Percentiles rank a stretch among this genome's conserved stretches.
These are phyloP conservation scores for Phialemoniopsis sp. DNA, from an alignment of 2,329 filamentous ascomycete species.

Conservation along the genomic window DNA sequence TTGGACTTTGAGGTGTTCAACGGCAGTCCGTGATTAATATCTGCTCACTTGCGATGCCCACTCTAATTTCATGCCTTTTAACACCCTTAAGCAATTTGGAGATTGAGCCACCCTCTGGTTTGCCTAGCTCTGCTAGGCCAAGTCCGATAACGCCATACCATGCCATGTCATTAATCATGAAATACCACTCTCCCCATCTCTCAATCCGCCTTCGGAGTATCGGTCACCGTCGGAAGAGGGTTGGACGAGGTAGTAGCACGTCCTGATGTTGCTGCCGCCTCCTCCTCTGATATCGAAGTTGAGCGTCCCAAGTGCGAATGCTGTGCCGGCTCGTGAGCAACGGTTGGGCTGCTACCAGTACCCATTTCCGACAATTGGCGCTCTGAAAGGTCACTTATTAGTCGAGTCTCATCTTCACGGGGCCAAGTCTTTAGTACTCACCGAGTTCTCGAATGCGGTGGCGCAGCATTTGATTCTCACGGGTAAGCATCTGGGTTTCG, in stretches of 20 bases:
- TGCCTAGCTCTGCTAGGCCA: no score
- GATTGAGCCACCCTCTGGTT: no score
- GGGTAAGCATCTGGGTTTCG: conserved; percentile 71
- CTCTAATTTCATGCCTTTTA: no score
- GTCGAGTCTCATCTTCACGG: not conserved
- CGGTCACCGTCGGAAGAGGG: not conserved
- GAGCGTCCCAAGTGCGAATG: conserved; percentile 44
- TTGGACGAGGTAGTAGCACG: not conserved
- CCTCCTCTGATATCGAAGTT: conserved; percentile 35
- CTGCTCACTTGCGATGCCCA: no score
- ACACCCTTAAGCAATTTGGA: no score
- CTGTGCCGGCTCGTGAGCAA: conserved; percentile 43
- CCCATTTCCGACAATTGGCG: conserved; percentile 45
- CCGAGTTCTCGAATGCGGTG: conserved; percentile 70
- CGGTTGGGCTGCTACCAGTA: conserved; percentile 17
- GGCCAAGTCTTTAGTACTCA: conserved; percentile 35
- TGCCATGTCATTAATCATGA: no score
- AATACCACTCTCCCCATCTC: not conserved
- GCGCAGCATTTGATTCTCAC: conserved; percentile 81
- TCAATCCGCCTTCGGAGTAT: not conserved
- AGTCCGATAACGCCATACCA: no score
- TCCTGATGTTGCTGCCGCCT: not conserved
- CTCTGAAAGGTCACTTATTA: conserved; percentile 31
- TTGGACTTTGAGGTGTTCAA: no score
- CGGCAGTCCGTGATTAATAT: no score